phyloP scores from a whole-genome alignment of 1,284 basidiomycete species.

The Heliocybe sulcata region DNA sequence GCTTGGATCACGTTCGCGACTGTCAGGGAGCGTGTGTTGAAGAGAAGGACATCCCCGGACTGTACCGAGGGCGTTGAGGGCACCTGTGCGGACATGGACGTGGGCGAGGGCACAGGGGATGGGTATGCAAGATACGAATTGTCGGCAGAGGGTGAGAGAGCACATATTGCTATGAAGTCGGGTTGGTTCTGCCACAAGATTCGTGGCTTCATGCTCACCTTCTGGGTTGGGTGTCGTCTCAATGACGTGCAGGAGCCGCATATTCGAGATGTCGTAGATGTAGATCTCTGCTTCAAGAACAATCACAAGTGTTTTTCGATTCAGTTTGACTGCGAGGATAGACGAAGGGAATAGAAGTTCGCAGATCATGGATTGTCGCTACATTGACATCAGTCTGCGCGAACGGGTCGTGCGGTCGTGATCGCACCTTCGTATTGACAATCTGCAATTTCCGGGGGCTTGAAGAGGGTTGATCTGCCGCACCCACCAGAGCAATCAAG shows the following conservation, averaged over 20 bases:
- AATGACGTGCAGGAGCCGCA: slow-evolving; percentile 96
- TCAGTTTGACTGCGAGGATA: slow-evolving; percentile 94
- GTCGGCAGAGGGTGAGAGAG: slow-evolving; percentile 93
- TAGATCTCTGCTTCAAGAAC: slow-evolving; percentile 96
- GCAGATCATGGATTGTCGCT: slow-evolving; percentile 99
- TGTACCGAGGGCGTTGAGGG: slow-evolving; percentile 26
- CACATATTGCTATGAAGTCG: slow-evolving; percentile 72
- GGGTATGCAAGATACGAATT: slow-evolving; percentile 95
- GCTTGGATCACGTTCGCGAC: slow-evolving; percentile 96
- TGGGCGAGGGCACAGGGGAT: slow-evolving; percentile 83
- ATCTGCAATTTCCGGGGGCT: slow-evolving; percentile 93
- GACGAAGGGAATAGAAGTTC: slow-evolving; percentile 96
- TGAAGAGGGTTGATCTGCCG: slow-evolving; percentile 82
- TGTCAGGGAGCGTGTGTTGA: slow-evolving; percentile 87
- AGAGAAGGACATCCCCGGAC: slow-evolving; percentile 87
- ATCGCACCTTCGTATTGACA: slow-evolving; percentile 88
- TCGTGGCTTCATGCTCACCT: slow-evolving; percentile 44
- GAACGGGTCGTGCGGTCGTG: background rate
- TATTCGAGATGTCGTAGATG: slow-evolving; percentile 98
- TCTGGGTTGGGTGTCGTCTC: slow-evolving; percentile 96
- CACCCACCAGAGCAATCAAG: slow-evolving; percentile 92
- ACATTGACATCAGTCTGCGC: slow-evolving; percentile 4
- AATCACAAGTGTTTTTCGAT: slow-evolving; percentile 93
- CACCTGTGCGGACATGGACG: slow-evolving; percentile 39
- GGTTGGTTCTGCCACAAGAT: background rate